Conservation (phyloP, 257 asterid genomes). For the Solanum chilense region DNA sequence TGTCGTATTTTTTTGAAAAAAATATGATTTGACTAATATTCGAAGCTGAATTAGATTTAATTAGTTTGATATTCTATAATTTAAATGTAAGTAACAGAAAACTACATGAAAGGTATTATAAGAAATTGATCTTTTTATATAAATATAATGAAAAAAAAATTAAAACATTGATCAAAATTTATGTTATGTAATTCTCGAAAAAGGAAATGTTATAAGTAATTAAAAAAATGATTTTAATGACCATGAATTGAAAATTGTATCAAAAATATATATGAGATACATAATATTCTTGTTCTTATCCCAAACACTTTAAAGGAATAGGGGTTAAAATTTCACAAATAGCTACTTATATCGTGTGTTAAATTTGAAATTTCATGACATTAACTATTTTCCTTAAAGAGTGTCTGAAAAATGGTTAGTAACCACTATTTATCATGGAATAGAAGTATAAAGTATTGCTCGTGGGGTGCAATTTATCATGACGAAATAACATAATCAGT, state of each 20-base stretch:
- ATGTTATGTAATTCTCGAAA: neutral
- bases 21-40: neutral
- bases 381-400: neutral
- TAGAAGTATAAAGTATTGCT: fast-evolving
- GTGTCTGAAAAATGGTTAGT: too few relatives aligned
- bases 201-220: neutral
- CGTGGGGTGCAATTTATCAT: neutral
- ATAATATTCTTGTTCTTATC: neutral
- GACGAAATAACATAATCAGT: too few relatives aligned
- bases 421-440: neutral
- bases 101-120: fast-evolving
- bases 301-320: fast-evolving
- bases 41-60: fast-evolving
- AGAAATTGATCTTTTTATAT: neutral
- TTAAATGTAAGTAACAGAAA: neutral
- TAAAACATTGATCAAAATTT: fast-evolving
- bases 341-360: fast-evolving
- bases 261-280: neutral
- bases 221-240: neutral
- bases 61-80: neutral
- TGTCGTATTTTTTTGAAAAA: neutral
- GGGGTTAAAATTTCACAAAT: neutral
- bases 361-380: neutral
- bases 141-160: neutral
- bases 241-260: neutral